A percentile compares a stretch with the other conserved stretches of the same genome.
phyloP scores from a whole-genome alignment of 1,284 basidiomycete genomes.

The Malassezia dermatis region DNA sequence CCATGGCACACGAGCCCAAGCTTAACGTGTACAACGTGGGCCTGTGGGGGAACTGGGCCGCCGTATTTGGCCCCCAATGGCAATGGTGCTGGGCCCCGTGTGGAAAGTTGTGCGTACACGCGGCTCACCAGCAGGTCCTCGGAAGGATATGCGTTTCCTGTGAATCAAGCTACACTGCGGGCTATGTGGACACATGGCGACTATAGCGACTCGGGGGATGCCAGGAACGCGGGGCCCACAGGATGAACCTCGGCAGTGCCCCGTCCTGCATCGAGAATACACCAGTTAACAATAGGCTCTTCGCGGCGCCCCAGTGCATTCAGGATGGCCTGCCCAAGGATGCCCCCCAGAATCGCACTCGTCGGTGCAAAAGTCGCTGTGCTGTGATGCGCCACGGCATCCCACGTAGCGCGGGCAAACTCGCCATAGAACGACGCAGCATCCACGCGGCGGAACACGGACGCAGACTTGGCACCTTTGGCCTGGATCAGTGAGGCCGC shows the following conservation, averaged over 20 bases:
- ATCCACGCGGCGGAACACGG: conserved; percentile 8
- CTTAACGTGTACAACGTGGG: conserved; percentile 42
- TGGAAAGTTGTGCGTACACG: conserved; percentile 19
- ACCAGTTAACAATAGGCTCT: conserved; percentile 80
- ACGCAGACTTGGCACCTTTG: conserved; percentile 14
- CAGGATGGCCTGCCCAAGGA: conserved; percentile 86
- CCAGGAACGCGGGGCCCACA: conserved; percentile 2
- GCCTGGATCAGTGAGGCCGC: conserved; percentile 13
- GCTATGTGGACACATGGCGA: background rate
- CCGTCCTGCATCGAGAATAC: conserved; percentile 64
- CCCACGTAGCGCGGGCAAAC: conserved; percentile 11
- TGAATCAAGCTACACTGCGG: conserved; percentile 1
- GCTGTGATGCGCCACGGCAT: conserved; percentile 54
- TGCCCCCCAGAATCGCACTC: conserved; percentile 74
- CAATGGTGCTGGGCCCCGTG: conserved; percentile 32
- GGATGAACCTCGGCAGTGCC: conserved; percentile 10
- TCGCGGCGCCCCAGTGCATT: conserved; percentile 82
- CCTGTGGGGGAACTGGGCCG: conserved; percentile 14
- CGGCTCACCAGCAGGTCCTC: background rate
- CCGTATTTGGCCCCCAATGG: conserved; percentile 19
- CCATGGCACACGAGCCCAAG: background rate
- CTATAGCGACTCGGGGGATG: background rate
- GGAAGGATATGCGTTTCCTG: conserved; percentile 3
- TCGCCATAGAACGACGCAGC: conserved; percentile 6
- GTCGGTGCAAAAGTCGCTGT: conserved; percentile 75